Evolutionary conservation across 2,329 filamentous ascomycete genomes (phyloP), one percentile per base, ranked within the genome.

Genomic region (Alternaria solani): DNA sequence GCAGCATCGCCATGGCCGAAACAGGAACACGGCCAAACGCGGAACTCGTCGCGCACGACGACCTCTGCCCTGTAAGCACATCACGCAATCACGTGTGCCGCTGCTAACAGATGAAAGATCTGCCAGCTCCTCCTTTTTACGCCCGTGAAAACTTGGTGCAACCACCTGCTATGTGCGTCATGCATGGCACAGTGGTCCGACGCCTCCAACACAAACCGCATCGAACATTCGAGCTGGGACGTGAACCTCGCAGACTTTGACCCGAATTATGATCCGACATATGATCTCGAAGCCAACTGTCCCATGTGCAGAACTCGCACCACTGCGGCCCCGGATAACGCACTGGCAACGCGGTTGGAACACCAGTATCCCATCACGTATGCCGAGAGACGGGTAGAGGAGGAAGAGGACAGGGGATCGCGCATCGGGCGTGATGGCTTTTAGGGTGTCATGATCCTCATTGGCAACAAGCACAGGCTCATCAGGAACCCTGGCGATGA

Each of bases 101-200:
- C 12, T 42, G 34, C 53, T 56, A 20, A 64, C 20, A 20, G 2
- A 8, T 20, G 5, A 1, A 49, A 75, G 71, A 79, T 83, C 20
- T 83, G 81, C 66, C 80, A 80, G 18, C 71, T 81, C 1, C 76
- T 84, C 16, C 74, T 83, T 11, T 76, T 74, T 65, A 68, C 72
- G 2, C 82, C 81, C 0, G 81, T 83, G 7, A 72, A 67, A 3
- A 83, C 81, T 8, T 61, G 66, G 43, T 83, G 81, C 67, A 73
- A 74, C 46, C 82, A 83, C 54, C 72, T 79, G 2, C 71, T 83
- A 18, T 84, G 82, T 70, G 69, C 75, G 44, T 75, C 77, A 5
- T 84, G 82, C 69, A 81, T 83, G 80, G 76, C 79, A 1, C 78
- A 79, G 36, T 84, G 81, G 81, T 80, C 81, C 2, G 79, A 81